A percentile compares a stretch with the other conserved stretches of the same genome.
These are phyloP conservation scores for Ananas comosus DNA, from an alignment of 176 grass and related monocot genomes.

Conservation along the genomic window DNA sequence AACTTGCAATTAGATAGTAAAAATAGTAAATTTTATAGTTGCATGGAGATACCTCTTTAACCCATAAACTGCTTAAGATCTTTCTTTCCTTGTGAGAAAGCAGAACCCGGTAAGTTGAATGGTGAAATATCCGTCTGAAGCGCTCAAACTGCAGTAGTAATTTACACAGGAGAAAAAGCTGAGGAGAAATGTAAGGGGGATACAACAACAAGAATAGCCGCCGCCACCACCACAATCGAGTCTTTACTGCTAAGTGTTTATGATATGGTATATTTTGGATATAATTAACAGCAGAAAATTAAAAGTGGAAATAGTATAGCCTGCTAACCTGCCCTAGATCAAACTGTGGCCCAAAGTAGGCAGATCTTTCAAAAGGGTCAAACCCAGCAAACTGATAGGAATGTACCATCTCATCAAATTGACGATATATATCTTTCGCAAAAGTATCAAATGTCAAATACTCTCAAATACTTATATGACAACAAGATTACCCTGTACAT, in stretches of 20 bases:
- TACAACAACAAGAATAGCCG: too few relatives aligned
- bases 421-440: conserved; percentile 1
- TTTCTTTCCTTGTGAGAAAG: conserved; percentile 75
- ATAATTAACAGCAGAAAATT: neutral
- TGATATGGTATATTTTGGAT: neutral
- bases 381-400: conserved; percentile 85
- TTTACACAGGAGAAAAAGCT: neutral
- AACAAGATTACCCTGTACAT: conserved; percentile 78
- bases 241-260: too few relatives aligned
- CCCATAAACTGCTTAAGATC: conserved; percentile 73
- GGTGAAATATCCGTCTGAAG: conserved; percentile 86
- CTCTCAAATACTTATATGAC: neutral
- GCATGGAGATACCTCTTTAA: conserved; percentile 55
- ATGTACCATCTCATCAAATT: conserved; percentile 20
- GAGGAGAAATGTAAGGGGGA: neutral
- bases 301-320: neutral
- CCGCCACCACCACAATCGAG: too few relatives aligned
- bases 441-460: conserved; percentile 12
- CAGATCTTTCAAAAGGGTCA: conserved; percentile 96
- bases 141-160: conserved; percentile 65
- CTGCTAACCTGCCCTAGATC: conserved; percentile 74
- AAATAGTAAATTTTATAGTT: conserved; percentile 1
- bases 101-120: conserved; percentile 65
- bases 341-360: conserved; percentile 82
- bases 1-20: neutral